Conservation (phyloP, 2,329 filamentous ascomycete species). For the Scedosporium apiospermum region DNA sequence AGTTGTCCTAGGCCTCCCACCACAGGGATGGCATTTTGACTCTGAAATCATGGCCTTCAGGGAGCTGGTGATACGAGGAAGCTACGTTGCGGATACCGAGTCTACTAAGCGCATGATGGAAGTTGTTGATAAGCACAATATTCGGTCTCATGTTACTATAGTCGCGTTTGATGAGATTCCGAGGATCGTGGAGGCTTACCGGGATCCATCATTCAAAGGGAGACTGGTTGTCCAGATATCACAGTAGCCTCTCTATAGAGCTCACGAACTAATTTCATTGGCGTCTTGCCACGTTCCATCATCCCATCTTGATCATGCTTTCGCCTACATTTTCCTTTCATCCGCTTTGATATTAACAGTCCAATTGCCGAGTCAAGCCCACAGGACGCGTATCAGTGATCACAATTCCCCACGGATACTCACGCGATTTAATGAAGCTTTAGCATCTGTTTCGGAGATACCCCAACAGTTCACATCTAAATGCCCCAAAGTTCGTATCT, state of each 20-base stretch:
- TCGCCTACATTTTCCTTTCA: too few relatives aligned
- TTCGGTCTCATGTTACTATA: constrained; percentile 18
- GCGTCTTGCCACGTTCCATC: too few relatives aligned
- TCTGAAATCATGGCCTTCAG: constrained; percentile 18
- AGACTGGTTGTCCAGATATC: constrained; percentile 19
- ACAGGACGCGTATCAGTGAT: too few relatives aligned
- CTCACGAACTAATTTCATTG: too few relatives aligned
- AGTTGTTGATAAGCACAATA: constrained; percentile 14
- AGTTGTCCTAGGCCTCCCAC: constrained; percentile 20
- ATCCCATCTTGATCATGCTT: too few relatives aligned
- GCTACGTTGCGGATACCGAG: constrained; percentile 20
- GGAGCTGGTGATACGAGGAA: constrained; percentile 20
- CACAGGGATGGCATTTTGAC: constrained; percentile 22
- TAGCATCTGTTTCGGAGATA: too few relatives aligned
- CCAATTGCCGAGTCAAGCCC: too few relatives aligned
- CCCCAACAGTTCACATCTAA: too few relatives aligned
- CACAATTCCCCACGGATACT: too few relatives aligned
- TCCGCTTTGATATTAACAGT: too few relatives aligned
- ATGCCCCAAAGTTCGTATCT: too few relatives aligned
- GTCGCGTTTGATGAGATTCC: constrained; percentile 18
- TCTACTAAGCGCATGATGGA: constrained; percentile 21
- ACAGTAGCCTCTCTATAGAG: neutral
- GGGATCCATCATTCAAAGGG: constrained; percentile 18
- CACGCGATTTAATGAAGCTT: too few relatives aligned
- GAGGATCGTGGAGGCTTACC: constrained; percentile 17